A percentile compares a stretch with the other conserved stretches of the same genome.
Conservation (phyloP, 2,329 filamentous ascomycete genomes). For the Raffaelea arxii region DNA sequence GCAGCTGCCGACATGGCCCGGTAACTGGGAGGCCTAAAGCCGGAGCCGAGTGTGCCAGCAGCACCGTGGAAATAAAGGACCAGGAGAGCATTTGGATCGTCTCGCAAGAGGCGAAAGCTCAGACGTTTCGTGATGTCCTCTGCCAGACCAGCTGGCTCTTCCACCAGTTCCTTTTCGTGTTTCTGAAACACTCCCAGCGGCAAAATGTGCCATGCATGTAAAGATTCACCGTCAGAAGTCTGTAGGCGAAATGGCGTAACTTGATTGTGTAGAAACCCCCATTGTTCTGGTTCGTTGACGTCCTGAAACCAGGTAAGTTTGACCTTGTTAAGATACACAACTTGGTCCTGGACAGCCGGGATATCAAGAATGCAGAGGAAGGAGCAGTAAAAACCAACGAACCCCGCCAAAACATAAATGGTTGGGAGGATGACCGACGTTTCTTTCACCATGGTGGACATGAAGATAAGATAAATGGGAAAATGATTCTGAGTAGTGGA, state of each 20-base stretch:
- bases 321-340: constrained; percentile 45
- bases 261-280: constrained; percentile 63
- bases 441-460: neutral
- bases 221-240: constrained; percentile 54
- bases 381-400: neutral
- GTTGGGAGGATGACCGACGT: neutral
- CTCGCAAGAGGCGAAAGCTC: constrained; percentile 32
- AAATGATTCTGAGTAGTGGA: no score
- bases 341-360: constrained; percentile 37
- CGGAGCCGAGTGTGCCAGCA: constrained; percentile 45
- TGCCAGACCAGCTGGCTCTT: constrained; percentile 26
- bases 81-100: constrained; percentile 32
- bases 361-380: constrained; percentile 6
- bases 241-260: constrained; percentile 59
- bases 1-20: constrained; percentile 41
- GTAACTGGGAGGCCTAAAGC: constrained; percentile 45
- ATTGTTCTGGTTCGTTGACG: constrained; percentile 54
- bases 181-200: constrained; percentile 55
- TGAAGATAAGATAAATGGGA: no score
- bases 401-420: neutral
- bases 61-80: constrained; percentile 46
- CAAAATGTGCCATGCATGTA: constrained; percentile 72
- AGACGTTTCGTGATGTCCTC: constrained; percentile 24
- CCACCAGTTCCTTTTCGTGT: constrained; percentile 38
- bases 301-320: constrained; percentile 50